Evolutionary conservation across 805 yeast genomes (phyloP), one percentile per base, ranked within the genome.

Genomic region (Citeromyces matritensis): DNA sequence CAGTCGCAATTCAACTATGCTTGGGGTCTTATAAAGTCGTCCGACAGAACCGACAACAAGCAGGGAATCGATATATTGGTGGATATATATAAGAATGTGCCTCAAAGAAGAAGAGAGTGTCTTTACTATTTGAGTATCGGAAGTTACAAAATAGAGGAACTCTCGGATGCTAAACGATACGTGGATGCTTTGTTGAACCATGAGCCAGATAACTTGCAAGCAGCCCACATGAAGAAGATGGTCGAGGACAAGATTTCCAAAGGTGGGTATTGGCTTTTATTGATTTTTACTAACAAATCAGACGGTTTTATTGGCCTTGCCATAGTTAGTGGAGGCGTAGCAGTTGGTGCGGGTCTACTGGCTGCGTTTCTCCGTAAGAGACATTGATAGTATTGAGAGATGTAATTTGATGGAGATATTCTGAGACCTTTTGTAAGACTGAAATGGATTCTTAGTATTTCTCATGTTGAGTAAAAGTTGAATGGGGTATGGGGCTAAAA

Each of bases 1-100:
- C 96, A 85, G 51, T 77, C 95, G 2, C 69, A 74, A 35, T 91
- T 91, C 65, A 91, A 93, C 53, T 82, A 81, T 44, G 94, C 96
- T 1, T 91, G 99, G 98, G 98, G 93, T 3, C 60, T 91, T 31
- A 70, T 93, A 39, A 86, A 84, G 50, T 74, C 94, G 2, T 48
- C 53, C 31, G 61, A 64, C 31, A 59, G 62, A 14, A 64, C 60
- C 26, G 78, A 81, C 38, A 93, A 82, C 46, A 65, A 78, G 42
- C 63, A 77, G 31, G 99, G 97, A 0, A 72, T 91, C 11, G 74
- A 70, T 33, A 61, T 88, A 19, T 59, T 91, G 36, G 69, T 83
- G 0, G 72, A 70, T 28, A 53, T 70, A 15, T 88, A 78, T 55
- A 71, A 77, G 41, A 83, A 73, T 31, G 77, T 79, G 0, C 88